Evolutionary conservation across 371 early-diverging fungal species (phyloP).

Genomic region (Blakeslea trispora): DNA sequence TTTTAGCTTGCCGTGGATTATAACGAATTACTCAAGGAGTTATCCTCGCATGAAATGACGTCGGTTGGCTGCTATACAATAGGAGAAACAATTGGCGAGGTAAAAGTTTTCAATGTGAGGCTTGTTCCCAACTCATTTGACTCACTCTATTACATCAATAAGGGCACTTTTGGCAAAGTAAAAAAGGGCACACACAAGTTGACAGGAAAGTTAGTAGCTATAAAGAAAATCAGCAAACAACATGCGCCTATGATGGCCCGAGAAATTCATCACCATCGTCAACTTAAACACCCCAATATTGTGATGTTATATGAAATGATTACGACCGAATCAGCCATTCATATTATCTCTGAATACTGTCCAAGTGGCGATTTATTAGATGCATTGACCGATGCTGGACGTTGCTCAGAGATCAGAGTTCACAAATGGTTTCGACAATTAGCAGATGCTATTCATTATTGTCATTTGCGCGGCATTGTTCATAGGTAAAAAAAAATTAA

Average conservation of each 20-base stretch:
- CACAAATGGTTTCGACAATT: conserved; percentile 73
- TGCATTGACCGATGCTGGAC: conserved; percentile 62
- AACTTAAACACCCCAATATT: conserved; percentile 81
- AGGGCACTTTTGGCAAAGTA: conserved; percentile 89
- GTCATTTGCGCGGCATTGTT: conserved; percentile 76
- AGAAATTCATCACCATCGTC: conserved; percentile 90
- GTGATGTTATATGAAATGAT: conserved; percentile 86
- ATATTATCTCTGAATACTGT: conserved; percentile 81
- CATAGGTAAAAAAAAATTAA: no score
- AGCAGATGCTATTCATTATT: conserved; percentile 73
- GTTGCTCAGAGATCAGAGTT: conserved; percentile 56
- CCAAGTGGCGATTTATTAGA: conserved; percentile 79
- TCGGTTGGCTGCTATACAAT: conserved; percentile 49
- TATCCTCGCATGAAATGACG: conserved; percentile 43
- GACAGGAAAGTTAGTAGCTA: conserved; percentile 81
- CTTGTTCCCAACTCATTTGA: neutral
- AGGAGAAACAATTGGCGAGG: conserved; percentile 42
- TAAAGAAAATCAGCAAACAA: conserved; percentile 81
- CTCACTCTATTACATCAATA: neutral
- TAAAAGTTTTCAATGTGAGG: neutral
- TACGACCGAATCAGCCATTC: conserved; percentile 77
- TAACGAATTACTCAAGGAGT: conserved; percentile 48
- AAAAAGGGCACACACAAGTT: conserved; percentile 77
- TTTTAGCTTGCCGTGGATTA: conserved; percentile 2
- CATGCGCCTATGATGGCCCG: conserved; percentile 72